Conservation (phyloP, 139 green algal genomes). For the Chlamydomonas applanata region DNA sequence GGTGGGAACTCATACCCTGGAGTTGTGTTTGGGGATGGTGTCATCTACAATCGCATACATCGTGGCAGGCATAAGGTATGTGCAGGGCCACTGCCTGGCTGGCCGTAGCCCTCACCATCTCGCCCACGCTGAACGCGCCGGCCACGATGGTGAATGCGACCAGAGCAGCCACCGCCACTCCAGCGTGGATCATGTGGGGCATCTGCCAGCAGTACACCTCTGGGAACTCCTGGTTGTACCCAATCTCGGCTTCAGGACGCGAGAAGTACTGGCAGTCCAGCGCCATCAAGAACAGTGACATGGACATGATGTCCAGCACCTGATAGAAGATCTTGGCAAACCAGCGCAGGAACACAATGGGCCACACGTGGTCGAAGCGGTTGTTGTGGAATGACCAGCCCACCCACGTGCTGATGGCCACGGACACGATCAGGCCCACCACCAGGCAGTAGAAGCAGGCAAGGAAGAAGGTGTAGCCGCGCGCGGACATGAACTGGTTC, state of each 20-base stretch:
- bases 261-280: slow-evolving; percentile 36
- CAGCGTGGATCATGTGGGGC: slow-evolving; percentile 11
- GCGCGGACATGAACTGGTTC: slow-evolving; percentile 1
- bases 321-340: slow-evolving; percentile 33
- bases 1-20: no score
- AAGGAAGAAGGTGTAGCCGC: slow-evolving; percentile 22
- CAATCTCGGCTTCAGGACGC: not conserved
- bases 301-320: slow-evolving; percentile 29
- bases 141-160: slow-evolving; percentile 4
- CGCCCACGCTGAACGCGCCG: not conserved
- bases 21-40: slow-evolving; percentile 1
- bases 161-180: not conserved
- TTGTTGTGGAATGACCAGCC: slow-evolving; percentile 19
- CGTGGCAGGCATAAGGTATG: not conserved
- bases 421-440: not conserved
- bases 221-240: slow-evolving; percentile 27
- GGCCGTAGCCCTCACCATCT: slow-evolving; percentile 1
- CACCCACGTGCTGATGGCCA: slow-evolving; percentile 15
- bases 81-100: no score
- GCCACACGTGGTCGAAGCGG: slow-evolving; percentile 26
- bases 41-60: not conserved
- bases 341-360: slow-evolving; percentile 28
- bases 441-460: slow-evolving; percentile 12
- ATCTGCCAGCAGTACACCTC: slow-evolving; percentile 9
- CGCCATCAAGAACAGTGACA: slow-evolving; percentile 27